Percentiles rank a stretch among this genome's conserved stretches.
Evolutionary conservation across 495 filamentous ascomycete species (phyloP).

Genomic region (Xylaria cubensis): DNA sequence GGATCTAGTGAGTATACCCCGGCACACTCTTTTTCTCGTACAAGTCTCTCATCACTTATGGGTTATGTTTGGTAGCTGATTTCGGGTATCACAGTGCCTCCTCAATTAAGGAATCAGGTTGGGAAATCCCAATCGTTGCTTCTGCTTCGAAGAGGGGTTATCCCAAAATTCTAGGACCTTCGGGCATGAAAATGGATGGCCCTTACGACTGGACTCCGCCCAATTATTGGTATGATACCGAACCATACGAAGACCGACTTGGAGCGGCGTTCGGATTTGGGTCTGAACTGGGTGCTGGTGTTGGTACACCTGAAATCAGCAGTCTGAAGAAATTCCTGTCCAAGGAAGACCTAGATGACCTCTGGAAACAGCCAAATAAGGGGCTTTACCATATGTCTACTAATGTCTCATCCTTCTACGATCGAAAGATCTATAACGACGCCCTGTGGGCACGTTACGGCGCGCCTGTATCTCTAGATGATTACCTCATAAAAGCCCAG

Average conservation of each 20-base stretch:
- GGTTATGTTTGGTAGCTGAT: background rate
- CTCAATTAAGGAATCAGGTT: slow-evolving; percentile 58
- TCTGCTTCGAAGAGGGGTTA: slow-evolving; percentile 64
- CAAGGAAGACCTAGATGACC: slow-evolving; percentile 52
- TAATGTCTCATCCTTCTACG: slow-evolving; percentile 58
- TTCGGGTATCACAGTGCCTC: slow-evolving; percentile 30
- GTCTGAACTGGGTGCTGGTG: slow-evolving; percentile 65
- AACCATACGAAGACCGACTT: slow-evolving; percentile 42
- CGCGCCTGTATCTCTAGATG: slow-evolving; percentile 55
- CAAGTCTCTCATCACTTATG: background rate
- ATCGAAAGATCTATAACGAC: slow-evolving; percentile 63
- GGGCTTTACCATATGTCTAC: slow-evolving; percentile 66
- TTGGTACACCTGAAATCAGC: slow-evolving; percentile 64
- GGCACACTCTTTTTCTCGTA: background rate
- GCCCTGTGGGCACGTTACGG: slow-evolving; percentile 63
- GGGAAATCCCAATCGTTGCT: slow-evolving; percentile 63
- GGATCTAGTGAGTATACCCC: slow-evolving; percentile 45
- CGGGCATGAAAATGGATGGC: slow-evolving; percentile 71
- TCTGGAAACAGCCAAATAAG: slow-evolving; percentile 63
- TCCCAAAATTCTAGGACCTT: slow-evolving; percentile 57
- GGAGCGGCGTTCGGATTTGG: slow-evolving; percentile 70
- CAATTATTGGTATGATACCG: slow-evolving; percentile 65
- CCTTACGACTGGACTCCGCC: slow-evolving; percentile 74
- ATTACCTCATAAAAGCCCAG: slow-evolving; percentile 63
- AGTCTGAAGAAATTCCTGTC: slow-evolving; percentile 64